A percentile compares a stretch with the other conserved stretches of the same genome.
phyloP scores from a whole-genome alignment of 1,284 basidiomycete genomes.

The Trichosporon ovoides region DNA sequence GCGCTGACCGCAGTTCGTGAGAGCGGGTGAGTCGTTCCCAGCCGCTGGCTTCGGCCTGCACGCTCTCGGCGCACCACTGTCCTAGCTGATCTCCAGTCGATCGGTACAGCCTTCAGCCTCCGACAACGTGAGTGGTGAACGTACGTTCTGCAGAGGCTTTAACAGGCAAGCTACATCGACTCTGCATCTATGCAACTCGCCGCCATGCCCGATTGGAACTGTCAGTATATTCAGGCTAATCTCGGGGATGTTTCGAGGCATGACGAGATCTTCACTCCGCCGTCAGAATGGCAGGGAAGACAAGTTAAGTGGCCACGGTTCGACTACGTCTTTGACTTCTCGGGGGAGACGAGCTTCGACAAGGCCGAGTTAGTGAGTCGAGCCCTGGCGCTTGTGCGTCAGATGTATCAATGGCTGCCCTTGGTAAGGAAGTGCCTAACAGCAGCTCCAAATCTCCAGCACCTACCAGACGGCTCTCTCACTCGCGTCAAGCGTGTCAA shows the following conservation, averaged over 20 bases:
- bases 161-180: conserved; percentile 65
- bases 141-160: neutral
- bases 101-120: conserved; percentile 73
- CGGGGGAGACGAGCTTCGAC: conserved; percentile 70
- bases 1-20: conserved; percentile 57
- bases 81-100: conserved; percentile 58
- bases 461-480: conserved; percentile 67
- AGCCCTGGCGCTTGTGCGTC: neutral
- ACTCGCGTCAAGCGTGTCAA: conserved; percentile 54
- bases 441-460: conserved; percentile 60
- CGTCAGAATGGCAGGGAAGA: conserved; percentile 21
- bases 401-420: neutral
- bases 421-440: conserved; percentile 21
- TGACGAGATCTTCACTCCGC: conserved; percentile 36
- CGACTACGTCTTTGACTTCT: conserved; percentile 44
- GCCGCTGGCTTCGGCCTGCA: conserved; percentile 6
- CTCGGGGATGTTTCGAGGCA: conserved; percentile 55
- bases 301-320: conserved; percentile 26
- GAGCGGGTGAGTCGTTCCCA: conserved; percentile 53
- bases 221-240: conserved; percentile 74
- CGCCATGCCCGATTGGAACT: conserved; percentile 18
- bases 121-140: conserved; percentile 65
- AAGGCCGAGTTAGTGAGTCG: conserved; percentile 63
- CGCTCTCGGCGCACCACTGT: conserved; percentile 54
- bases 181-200: conserved; percentile 66